Conservation (phyloP, 1,284 basidiomycete genomes). For the Trichosporon sp. region DNA sequence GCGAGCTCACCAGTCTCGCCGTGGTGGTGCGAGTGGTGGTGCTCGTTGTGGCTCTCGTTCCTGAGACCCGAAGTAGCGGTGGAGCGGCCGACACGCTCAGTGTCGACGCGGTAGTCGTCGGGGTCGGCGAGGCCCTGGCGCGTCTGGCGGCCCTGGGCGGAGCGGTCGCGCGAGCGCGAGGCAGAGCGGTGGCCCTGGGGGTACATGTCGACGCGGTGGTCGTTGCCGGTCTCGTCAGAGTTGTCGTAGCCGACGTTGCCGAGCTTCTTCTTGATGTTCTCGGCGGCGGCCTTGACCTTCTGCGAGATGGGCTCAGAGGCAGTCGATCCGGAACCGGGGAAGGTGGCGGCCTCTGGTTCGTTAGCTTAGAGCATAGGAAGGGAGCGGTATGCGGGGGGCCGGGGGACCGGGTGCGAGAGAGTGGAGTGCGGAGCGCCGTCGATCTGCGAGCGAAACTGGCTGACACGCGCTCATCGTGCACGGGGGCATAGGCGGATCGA, state of each 20-base stretch:
- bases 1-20: conserved; percentile 8
- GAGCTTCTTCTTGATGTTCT: conserved; percentile 18
- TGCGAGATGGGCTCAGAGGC: not conserved
- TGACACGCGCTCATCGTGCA: too few species aligned
- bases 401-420: not conserved
- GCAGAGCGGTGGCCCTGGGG: conserved; percentile 12
- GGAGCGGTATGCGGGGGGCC: not conserved
- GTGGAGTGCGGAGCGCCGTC: not conserved
- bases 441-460: too few species aligned
- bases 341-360: conserved; percentile 12
- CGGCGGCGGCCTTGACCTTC: conserved; percentile 18
- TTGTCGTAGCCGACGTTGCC: conserved; percentile 14
- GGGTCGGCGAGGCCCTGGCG: conserved; percentile 3
- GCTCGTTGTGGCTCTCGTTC: conserved; percentile 3
- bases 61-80: not conserved
- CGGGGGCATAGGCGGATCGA: too few species aligned
- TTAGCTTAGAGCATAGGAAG: not conserved
- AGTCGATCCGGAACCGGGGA: conserved; percentile 15
- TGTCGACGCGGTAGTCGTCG: conserved; percentile 15
- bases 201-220: conserved; percentile 20
- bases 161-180: conserved; percentile 18
- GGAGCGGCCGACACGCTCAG: conserved; percentile 11
- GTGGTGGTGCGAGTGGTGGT: conserved; percentile 20
- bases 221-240: conserved; percentile 7
- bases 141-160: conserved; percentile 10